Percentiles rank a stretch among this genome's conserved stretches.
These are phyloP conservation scores for Juglanconis juglandina DNA, from an alignment of 2,329 filamentous ascomycete species.

Conservation along the genomic window DNA sequence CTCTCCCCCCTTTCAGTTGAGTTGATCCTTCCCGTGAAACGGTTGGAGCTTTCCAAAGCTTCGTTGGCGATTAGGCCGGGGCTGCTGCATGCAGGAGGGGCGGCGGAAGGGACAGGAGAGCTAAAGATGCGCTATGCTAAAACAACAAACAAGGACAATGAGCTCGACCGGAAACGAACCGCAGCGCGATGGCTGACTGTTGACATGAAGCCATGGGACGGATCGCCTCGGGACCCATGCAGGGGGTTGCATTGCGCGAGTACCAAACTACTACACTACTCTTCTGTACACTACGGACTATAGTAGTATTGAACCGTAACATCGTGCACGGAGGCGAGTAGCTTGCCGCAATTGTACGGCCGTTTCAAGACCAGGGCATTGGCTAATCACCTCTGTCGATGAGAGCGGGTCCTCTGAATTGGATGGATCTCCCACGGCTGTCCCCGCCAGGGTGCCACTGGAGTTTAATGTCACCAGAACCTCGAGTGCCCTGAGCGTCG, in stretches of 20 bases:
- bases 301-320: too few relatives aligned
- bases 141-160: not conserved
- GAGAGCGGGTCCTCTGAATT: not conserved
- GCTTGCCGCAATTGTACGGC: slow-evolving; percentile 5
- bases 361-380: slow-evolving; percentile 13
- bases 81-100: too few relatives aligned
- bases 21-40: too few relatives aligned
- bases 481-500: not conserved
- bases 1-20: too few relatives aligned
- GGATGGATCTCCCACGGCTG: not conserved
- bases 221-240: not conserved
- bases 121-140: not conserved
- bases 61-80: too few relatives aligned
- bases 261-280: too few relatives aligned
- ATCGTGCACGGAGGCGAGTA: not conserved
- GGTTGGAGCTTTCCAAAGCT: too few relatives aligned
- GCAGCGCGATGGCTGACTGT: not conserved
- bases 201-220: not conserved
- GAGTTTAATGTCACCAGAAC: not conserved
- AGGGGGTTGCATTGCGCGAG: not conserved
- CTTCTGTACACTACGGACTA: too few relatives aligned
- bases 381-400: slow-evolving; percentile 6
- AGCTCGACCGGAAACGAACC: not conserved
- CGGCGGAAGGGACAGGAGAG: not conserved
- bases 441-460: not conserved